These are phyloP conservation scores for Fusarium proliferatum DNA, from an alignment of 2,329 filamentous ascomycete genomes.

Conservation along the genomic window DNA sequence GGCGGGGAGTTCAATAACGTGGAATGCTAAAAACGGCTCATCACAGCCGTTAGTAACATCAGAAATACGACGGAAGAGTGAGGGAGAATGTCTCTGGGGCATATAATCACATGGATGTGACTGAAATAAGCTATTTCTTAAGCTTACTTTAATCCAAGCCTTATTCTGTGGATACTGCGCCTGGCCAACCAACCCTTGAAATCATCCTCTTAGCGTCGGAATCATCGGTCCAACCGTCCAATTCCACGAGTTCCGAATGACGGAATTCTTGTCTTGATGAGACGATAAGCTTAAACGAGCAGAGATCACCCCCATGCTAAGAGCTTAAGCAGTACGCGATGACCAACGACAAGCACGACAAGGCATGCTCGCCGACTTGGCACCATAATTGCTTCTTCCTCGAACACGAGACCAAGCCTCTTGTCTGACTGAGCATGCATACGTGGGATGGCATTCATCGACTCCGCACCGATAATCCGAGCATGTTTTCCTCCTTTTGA, in stretches of 20 bases:
- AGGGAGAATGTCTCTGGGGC: not conserved
- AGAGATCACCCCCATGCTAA: slow-evolving; percentile 3
- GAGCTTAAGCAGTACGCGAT: not conserved
- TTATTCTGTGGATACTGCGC: slow-evolving; percentile 24
- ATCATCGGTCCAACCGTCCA: slow-evolving; percentile 4
- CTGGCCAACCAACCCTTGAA: not conserved
- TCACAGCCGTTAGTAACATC: rapidly evolving
- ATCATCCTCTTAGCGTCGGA: slow-evolving; percentile 8
- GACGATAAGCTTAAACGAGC: slow-evolving; percentile 16
- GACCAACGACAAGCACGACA: not conserved
- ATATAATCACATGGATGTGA: not conserved
- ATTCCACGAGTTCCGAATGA: slow-evolving; percentile 34
- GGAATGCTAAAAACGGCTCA: rapidly evolving
- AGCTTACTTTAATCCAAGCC: slow-evolving; percentile 32
- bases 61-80: not conserved
- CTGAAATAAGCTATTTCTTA: slow-evolving; percentile 1
- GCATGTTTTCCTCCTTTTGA: not conserved
- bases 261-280: slow-evolving; percentile 25
- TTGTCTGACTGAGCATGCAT: not conserved
- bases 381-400: not conserved
- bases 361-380: not conserved
- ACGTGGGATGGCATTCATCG: not conserved
- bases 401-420: not conserved
- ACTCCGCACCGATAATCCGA: slow-evolving; percentile 18
- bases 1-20: not conserved